phyloP scores from a whole-genome alignment of 176 grass and related monocot species.

The Musa acuminata region DNA sequence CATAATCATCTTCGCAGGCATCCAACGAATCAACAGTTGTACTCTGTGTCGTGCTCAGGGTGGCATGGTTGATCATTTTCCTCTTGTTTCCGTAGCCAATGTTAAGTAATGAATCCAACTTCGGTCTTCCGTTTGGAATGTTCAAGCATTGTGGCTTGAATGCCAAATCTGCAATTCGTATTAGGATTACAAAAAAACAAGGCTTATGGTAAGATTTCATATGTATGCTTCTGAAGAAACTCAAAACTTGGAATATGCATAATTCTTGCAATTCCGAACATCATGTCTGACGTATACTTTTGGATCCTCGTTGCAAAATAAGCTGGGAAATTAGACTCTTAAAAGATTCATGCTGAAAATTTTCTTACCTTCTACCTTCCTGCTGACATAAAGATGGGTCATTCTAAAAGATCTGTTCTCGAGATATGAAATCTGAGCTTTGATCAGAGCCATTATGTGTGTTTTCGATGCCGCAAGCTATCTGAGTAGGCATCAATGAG shows the following conservation, averaged over 20 bases:
- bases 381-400: constrained; percentile 26
- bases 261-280: too few relatives aligned
- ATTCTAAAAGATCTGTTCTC: background rate
- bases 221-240: too few relatives aligned
- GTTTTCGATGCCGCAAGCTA: constrained; percentile 8
- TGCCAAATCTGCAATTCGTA: constrained; percentile 25
- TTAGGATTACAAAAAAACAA: constrained; percentile 6
- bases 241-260: too few relatives aligned
- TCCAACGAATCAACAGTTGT: constrained; percentile 35
- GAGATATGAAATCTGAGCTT: constrained; percentile 4
- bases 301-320: background rate
- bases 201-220: too few relatives aligned
- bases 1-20: constrained; percentile 61
- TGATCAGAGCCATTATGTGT: constrained; percentile 29
- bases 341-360: background rate
- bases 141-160: constrained; percentile 22
- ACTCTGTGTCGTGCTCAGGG: constrained; percentile 24
- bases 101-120: background rate
- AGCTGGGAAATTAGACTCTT: background rate
- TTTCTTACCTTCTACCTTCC: constrained; percentile 14
- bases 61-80: constrained; percentile 24
- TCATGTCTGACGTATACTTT: too few relatives aligned
- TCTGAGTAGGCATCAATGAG: constrained; percentile 2
- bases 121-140: constrained; percentile 17
- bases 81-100: constrained; percentile 14